Base-by-base conservation (phyloP, 495 filamentous ascomycete genomes). In the Cladorrhinum samala region DNA sequence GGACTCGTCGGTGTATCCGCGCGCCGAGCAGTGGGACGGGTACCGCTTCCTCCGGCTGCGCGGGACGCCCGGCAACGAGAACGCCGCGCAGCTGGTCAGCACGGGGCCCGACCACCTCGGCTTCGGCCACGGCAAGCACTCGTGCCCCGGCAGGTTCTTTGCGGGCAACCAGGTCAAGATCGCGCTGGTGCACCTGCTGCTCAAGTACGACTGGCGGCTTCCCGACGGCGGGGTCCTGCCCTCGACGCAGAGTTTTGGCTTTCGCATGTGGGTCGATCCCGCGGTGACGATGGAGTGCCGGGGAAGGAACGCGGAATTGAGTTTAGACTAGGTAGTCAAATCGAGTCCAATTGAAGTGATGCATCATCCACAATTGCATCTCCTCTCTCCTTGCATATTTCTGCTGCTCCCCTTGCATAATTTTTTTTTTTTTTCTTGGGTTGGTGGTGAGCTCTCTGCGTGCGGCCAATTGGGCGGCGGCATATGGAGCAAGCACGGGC, bases 21-120 rank as follows among this genome's bases (percentile, higher is more conserved):
- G 72, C 27, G 65, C 77, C 3, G 58, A 66, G 9, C 56, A 55
- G 16, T 82, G 68, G 65, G 73, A 82, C 55, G 70, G 66, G 13
- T 67, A 68, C 36, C 74, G 77, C 9, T 81, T 78, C 54, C 60
- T 70, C 44, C 66, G 68, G 3, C 64, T 74, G 62, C 60, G 70
- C 13, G 58, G 62, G 23, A 52, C 54, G 17, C 54, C 65, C 1
- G 76, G 73, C 25, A 66, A 71, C 20, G 72, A 77, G 50, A 60
- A 74, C 30, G 27, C 49, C 5, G 68, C 68, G 37, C 77, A 79
- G 48, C 55, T 79, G 23, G 75, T 76, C 3, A 67, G 67, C 24
- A 77, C 78, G 0, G 72, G 68, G 17, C 47, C 58, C 18, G 52
- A 68, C 9, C 68, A 72, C 33, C n/a, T 71, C 18, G 68, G 47